A percentile compares a stretch with the other conserved stretches of the same genome.
Evolutionary conservation across 2,329 filamentous ascomycete genomes (phyloP).

Genomic region (Xylaria sp.): DNA sequence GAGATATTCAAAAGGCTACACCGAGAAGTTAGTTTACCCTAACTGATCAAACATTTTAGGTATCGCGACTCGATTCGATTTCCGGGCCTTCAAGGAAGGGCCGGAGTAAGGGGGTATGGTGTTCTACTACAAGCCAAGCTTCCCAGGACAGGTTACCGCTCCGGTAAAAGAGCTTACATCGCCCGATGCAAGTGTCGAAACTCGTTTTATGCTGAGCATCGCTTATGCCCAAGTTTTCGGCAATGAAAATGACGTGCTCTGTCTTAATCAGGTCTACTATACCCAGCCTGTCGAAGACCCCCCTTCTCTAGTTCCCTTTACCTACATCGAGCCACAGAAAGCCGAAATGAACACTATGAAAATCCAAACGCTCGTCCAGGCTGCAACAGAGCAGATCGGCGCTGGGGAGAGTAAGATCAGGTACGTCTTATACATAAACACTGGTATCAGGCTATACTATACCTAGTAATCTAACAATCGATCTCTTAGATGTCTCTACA

Average conservation of each 20-base stretch:
- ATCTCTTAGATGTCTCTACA: constrained; percentile 14
- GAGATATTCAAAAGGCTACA: no score
- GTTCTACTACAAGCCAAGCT: constrained; percentile 12
- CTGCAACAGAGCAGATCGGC: constrained; percentile 1
- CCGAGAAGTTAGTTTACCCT: no score
- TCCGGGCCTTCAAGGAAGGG: constrained; percentile 21
- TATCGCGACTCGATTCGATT: constrained; percentile 13
- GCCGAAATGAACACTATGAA: background rate
- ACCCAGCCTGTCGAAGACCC: constrained; percentile 2
- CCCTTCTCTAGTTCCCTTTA: background rate
- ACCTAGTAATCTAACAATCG: no score
- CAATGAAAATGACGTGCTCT: background rate
- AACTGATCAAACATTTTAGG: background rate
- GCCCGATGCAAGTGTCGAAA: background rate
- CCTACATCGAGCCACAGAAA: background rate
- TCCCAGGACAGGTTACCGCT: constrained; percentile 9
- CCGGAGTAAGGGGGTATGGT: constrained; percentile 14
- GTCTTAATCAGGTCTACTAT: constrained; percentile 18
- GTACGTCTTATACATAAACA: background rate
- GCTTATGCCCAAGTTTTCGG: background rate
- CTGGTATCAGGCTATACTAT: background rate
- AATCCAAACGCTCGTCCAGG: background rate
- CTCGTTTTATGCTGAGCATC: constrained; percentile 19
- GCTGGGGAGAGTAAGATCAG: background rate
- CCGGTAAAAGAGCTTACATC: constrained; percentile 10